These are phyloP conservation scores for Nicotiana paniculata DNA, from an alignment of 257 asterid genomes.

Conservation along the genomic window DNA sequence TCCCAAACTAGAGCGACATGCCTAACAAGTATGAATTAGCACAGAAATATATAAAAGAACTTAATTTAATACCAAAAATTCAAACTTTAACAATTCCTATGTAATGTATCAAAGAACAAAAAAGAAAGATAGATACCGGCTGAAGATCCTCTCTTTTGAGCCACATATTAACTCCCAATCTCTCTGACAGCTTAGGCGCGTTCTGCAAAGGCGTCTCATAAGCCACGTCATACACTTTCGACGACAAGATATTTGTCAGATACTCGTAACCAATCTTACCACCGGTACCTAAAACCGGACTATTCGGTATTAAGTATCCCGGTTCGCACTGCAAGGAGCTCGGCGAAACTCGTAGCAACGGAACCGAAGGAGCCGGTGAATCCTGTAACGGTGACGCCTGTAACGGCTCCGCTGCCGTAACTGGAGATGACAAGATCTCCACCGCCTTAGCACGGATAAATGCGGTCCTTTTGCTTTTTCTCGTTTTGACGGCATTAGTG, in stretches of 20 bases:
- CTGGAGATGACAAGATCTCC: slow-evolving; percentile 5
- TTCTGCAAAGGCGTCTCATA: slow-evolving; percentile 74
- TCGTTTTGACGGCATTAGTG: not conserved
- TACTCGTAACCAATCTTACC: slow-evolving; percentile 48
- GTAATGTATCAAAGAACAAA: not conserved
- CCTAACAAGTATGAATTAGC: not conserved
- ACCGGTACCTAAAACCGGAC: slow-evolving; percentile 8
- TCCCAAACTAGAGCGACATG: not conserved
- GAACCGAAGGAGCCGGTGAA: not conserved
- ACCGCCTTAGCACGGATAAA: not conserved
- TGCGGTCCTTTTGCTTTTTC: not conserved
- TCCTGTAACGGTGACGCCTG: not conserved
- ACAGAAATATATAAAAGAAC: not conserved
- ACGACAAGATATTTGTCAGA: slow-evolving; percentile 66
- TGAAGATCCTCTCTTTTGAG: slow-evolving; percentile 90
- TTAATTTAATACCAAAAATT: not conserved
- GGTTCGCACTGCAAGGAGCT: slow-evolving; percentile 26
- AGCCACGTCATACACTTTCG: slow-evolving; percentile 96
- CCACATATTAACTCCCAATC: slow-evolving; percentile 73
- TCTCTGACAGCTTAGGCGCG: slow-evolving; percentile 64
- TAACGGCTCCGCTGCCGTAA: not conserved
- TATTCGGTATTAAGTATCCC: slow-evolving; percentile 53
- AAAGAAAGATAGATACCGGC: slow-evolving; percentile 45
- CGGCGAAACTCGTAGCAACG: slow-evolving; percentile 2
- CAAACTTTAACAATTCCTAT: not conserved